Evolutionary conservation across 768 basidiomycete species (phyloP), one percentile per base, ranked within the genome.

Genomic region (Rhizopogon rudus): DNA sequence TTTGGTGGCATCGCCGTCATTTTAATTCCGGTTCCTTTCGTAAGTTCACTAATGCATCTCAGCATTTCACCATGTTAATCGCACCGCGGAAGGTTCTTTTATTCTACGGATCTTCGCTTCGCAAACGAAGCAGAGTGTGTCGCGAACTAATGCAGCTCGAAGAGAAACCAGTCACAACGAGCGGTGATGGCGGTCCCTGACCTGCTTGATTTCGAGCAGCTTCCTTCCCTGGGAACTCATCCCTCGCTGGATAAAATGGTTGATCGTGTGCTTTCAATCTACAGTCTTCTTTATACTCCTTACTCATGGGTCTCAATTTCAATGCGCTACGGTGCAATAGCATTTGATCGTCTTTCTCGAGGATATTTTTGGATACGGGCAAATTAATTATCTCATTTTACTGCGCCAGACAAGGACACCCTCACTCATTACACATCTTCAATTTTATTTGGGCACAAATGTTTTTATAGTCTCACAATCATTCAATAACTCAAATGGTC

Each of bases 11-110:
- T 87, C 33, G 81, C 79, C 0, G 61, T 74, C 8, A 12, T 80
- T 16, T 75, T 87, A 66, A 70, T 81, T 17, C 77, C 81, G 3
- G 81, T 88, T 31, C 82, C 82, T 9, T 82, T 79, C 54, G 81
- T 81, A 62, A 52, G 79, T 44, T 14, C 10, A 9, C 46, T 5
- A 13, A 46, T 9, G 17, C 17, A 13, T 39, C 44, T 16, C 17
- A 5, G 7, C 9, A n/a, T 8, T 16, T 40, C 35, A 31, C 48
- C 6, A 16, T 33, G 13, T 20, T 4, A 25, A 13, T 25, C 33
- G 17, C 31, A 9, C 46, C 22, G 14, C 33, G 14, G n/a, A 42
- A 67, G 66, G 29, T 69, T 42, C 58, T 72, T 13, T 67, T 71
- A 35, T 64, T 66, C n/a, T 71, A 63, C 44, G 71, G 70, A 12